A percentile compares a stretch with the other conserved stretches of the same genome.
phyloP scores from a whole-genome alignment of 2,329 filamentous ascomycete genomes.

The Calonectria montana region DNA sequence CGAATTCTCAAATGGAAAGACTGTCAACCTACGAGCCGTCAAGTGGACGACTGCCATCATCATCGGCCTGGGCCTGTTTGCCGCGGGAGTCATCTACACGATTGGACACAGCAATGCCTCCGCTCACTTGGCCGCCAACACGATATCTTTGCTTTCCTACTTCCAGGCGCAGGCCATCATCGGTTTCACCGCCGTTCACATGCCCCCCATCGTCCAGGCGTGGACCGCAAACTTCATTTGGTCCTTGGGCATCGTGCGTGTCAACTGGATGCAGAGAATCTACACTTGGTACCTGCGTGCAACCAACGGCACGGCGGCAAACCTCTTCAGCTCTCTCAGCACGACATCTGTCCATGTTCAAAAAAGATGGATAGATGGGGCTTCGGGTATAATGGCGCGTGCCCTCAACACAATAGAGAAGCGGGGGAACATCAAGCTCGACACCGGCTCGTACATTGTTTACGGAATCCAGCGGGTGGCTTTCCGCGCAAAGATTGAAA shows the following conservation, averaged over 20 bases:
- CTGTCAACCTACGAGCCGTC: slow-evolving; percentile 87
- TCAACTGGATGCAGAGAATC: slow-evolving; percentile 85
- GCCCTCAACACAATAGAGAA: slow-evolving; percentile 47
- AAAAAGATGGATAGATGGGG: slow-evolving; percentile 65
- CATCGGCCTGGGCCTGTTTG: slow-evolving; percentile 82
- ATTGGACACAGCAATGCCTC: slow-evolving; percentile 93
- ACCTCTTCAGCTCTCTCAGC: slow-evolving; percentile 78
- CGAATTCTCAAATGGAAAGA: slow-evolving; percentile 88
- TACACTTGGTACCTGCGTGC: slow-evolving; percentile 96
- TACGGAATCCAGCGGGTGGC: slow-evolving; percentile 90
- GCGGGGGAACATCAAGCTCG: slow-evolving; percentile 64
- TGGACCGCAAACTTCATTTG: slow-evolving; percentile 99
- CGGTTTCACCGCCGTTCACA: slow-evolving; percentile 81
- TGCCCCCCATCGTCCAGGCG: slow-evolving; percentile 88
- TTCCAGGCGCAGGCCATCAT: slow-evolving; percentile 95
- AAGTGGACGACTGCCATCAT: slow-evolving; percentile 92
- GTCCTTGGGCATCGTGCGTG: slow-evolving; percentile 94
- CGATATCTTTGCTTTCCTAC: slow-evolving; percentile 89
- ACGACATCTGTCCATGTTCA: slow-evolving; percentile 85
- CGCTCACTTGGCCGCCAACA: slow-evolving; percentile 92
- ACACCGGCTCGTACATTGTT: slow-evolving; percentile 70
- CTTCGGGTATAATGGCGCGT: slow-evolving; percentile 48
- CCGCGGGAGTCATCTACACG: slow-evolving; percentile 88
- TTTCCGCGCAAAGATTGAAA: slow-evolving; percentile 87
- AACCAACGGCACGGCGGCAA: slow-evolving; percentile 86